These are phyloP conservation scores for Candida ipomoeae DNA, from an alignment of 805 yeast genomes.

Conservation along the genomic window DNA sequence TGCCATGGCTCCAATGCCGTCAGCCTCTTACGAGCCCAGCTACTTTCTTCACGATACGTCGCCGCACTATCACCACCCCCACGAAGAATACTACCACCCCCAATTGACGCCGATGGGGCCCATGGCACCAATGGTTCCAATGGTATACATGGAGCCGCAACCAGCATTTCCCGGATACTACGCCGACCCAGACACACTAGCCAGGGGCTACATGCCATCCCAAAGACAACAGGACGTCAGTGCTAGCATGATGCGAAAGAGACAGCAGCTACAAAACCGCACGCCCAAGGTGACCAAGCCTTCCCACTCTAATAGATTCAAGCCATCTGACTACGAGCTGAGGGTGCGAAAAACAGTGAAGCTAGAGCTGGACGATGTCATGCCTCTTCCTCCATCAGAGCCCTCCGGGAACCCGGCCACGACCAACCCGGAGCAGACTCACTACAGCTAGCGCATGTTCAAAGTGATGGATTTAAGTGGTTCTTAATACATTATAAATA, in stretches of 20 bases:
- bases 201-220: constrained; percentile 16
- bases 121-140: constrained; percentile 5
- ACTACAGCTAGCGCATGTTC: background rate
- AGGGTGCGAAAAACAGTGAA: constrained; percentile 8
- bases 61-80: constrained; percentile 7
- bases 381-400: constrained; percentile 9
- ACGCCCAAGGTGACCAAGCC: constrained; percentile 13
- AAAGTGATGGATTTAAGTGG: background rate
- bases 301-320: constrained; percentile 1
- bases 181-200: constrained; percentile 9
- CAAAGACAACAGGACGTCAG: constrained; percentile 31
- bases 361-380: constrained; percentile 5
- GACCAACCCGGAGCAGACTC: constrained; percentile 1
- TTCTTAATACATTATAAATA: background rate
- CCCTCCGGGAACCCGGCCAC: background rate
- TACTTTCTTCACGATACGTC: constrained; percentile 5
- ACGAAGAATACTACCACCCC: constrained; percentile 11
- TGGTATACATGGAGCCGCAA: constrained; percentile 8
- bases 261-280: constrained; percentile 22
- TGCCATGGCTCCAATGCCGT: constrained; percentile 10
- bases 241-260: constrained; percentile 32
- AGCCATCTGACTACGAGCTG: constrained; percentile 8
- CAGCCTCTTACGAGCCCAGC: constrained; percentile 6
- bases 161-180: constrained; percentile 6
- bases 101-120: constrained; percentile 7